Base-by-base conservation (phyloP, 139 green algal species). In the Chlamydomonas urium region DNA sequence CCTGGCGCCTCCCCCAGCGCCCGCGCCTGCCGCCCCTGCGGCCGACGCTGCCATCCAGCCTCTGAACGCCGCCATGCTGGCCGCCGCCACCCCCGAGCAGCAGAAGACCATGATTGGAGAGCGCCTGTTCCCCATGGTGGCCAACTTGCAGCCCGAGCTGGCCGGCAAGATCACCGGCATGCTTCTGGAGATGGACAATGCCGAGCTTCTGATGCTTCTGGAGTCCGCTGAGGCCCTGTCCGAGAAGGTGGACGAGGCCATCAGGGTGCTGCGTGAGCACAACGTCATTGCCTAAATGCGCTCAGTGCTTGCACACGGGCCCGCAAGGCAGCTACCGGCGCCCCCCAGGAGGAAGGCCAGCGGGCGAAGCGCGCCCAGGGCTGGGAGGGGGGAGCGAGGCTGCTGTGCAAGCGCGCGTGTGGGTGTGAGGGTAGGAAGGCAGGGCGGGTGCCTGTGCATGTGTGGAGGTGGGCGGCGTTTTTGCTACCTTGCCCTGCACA, bases 81-180 rank as follows among this genome's bases (percentile, higher is more conserved):
- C 91, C 17, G 79, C 88, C 17, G 90, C 91, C 3, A 63, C 83
- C 24, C 83, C 88, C 4, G 90, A 94, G 80, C 79, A 91, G 79
- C 91, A 96, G 82, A 94, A 95, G 88, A 83, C 91, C 81, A 91
- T 97, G 78, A 83, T 97, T 47, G 92, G 92, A 56, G 92, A 97
- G 90, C 81, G 85, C 59, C 81, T 97, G 62, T 97, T 94, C 85
- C 91, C 92, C 1, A 79, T 91, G 74, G 87, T 95, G 32, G 72
- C 79, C 17, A 75, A 66, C 1, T 69, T 84, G 66, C 87, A 96
- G 89, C 89, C 88, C 35, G 85, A 93, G 42, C 76, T 94, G 82
- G 91, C 91, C 1, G 92, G 88, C 77, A 97, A 97, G 87, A 93
- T 97, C 82, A 97, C 92, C 8, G 92, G 92, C 61, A 97, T 97